Percentiles rank a stretch among this genome's conserved stretches.
Evolutionary conservation across 805 yeast genomes (phyloP).

Genomic region (Yarrowia sp.): DNA sequence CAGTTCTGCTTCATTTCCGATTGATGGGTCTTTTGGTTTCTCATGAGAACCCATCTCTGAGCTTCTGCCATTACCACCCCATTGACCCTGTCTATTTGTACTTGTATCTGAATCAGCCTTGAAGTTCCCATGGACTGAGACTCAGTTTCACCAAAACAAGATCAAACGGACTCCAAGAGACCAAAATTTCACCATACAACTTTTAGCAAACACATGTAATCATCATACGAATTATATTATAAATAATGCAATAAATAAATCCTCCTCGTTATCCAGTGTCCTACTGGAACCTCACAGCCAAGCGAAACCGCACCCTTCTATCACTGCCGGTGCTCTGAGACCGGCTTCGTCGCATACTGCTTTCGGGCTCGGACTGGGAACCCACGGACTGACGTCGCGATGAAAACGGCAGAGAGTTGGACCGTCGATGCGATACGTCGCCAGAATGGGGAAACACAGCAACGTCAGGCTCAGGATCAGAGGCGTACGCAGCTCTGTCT

Average conservation of each 20-base stretch:
- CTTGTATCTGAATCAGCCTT: too few relatives aligned
- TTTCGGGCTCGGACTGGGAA: conserved; percentile 14
- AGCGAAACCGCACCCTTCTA: conserved; percentile 4
- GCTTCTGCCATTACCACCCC: too few relatives aligned
- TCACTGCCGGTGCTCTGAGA: conserved; percentile 7
- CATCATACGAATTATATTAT: background rate
- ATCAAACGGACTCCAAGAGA: too few relatives aligned
- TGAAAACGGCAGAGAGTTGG: conserved; percentile 12
- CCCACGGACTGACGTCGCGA: background rate
- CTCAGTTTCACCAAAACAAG: too few relatives aligned
- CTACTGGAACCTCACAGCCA: conserved; percentile 6
- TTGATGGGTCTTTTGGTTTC: too few relatives aligned
- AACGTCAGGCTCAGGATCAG: conserved; percentile 10
- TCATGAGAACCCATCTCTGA: too few relatives aligned
- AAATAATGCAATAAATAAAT: conserved; percentile 21
- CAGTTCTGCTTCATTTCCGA: too few relatives aligned
- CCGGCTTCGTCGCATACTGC: conserved; percentile 16
- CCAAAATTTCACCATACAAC: too few relatives aligned
- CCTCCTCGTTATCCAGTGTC: background rate
- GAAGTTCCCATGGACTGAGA: too few relatives aligned
- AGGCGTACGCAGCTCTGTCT: background rate
- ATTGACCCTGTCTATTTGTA: too few relatives aligned
- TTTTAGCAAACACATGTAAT: too few relatives aligned
- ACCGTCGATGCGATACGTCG: background rate
- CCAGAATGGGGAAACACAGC: background rate